Percentiles rank a stretch among this genome's conserved stretches.
These are phyloP conservation scores for Suhomyces chickasaworum DNA, from an alignment of 1,139 yeast genomes.

Conservation along the genomic window DNA sequence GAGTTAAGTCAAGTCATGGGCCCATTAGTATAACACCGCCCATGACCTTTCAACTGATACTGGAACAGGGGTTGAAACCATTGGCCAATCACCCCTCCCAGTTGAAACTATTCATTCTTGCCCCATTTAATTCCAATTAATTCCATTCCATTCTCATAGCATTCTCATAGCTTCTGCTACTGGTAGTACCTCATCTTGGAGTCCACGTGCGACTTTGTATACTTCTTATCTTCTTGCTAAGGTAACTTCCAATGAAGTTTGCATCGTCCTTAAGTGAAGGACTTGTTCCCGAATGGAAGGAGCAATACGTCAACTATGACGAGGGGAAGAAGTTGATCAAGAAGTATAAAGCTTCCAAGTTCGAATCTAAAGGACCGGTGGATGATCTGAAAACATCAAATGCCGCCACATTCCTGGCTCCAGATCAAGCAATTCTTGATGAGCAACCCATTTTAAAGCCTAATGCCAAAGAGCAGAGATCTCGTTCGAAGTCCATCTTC, in stretches of 20 bases:
- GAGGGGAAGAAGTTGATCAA: conserved; percentile 46
- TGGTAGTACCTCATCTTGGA: background rate
- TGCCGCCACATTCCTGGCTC: conserved; percentile 3
- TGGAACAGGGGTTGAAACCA: too few relatives aligned
- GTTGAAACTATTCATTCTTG: too few relatives aligned
- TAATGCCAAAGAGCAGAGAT: conserved; percentile 1
- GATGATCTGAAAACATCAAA: conserved; percentile 8
- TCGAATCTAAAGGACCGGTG: conserved; percentile 7
- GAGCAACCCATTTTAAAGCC: background rate
- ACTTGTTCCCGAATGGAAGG: conserved; percentile 84
- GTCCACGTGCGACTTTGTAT: background rate
- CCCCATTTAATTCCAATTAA: too few relatives aligned
- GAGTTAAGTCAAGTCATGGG: too few relatives aligned
- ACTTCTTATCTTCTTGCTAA: background rate
- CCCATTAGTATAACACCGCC: too few relatives aligned
- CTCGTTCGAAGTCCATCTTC: conserved; percentile 25
- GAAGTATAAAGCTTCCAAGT: conserved; percentile 18
- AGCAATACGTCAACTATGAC: conserved; percentile 77
- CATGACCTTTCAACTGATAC: too few relatives aligned
- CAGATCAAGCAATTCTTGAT: background rate
- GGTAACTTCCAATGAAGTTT: conserved; percentile 53
- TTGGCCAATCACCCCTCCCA: too few relatives aligned
- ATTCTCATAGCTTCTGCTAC: background rate
- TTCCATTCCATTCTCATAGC: background rate
- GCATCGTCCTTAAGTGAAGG: conserved; percentile 61